Base-by-base conservation (phyloP, 2,329 filamentous ascomycete genomes). In the Chaetomium olivaceum region DNA sequence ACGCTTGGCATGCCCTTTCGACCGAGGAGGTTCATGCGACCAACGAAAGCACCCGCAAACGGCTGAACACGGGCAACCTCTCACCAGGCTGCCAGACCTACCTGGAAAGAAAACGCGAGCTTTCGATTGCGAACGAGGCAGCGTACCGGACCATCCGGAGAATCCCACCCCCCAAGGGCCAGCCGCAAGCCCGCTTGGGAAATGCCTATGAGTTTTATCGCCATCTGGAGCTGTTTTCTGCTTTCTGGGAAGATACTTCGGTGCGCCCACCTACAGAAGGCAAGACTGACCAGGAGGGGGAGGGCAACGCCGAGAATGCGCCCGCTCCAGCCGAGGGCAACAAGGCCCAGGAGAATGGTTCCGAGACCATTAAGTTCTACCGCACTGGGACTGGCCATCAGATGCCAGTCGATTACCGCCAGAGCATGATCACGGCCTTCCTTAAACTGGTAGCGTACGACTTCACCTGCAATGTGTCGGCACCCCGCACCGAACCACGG, bases 141-240 rank as follows among this genome's bases (percentile, higher is more conserved):
- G 87, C 87, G 8, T 89, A 87, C 73, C 83, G 86, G 29, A 85
- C 85, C 1, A 82, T 89, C 62, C 83, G 86, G 27, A 82, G 87
- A 54, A 78, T 88, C n/a, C 80, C 81, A 6, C 77, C 84, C 0
- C 80, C 81, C 39, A 81, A 81, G 50, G 87, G 86, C 50, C 82
- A 83, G 71, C 77, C 80, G 55, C 79, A 83, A 43, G 80, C 82
- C 33, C 83, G 86, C 7, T 76, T 89, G 8, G 87, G 87, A 16
- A 88, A 88, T 69, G 82, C 85, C 5, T 89, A 88, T 70, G 87
- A 89, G 74, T 89, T 89, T 75, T 89, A 84, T 76, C 85, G 85
- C 61, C 84, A 86, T 70, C 78, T 89, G 23, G 87, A 89, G 71
- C 74, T 81, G 29, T 82, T 88, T 72, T 84, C 85, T 2, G 72